Evolutionary conservation across 1,284 basidiomycete genomes (phyloP).

Genomic region (Rugosomyces carneus): DNA sequence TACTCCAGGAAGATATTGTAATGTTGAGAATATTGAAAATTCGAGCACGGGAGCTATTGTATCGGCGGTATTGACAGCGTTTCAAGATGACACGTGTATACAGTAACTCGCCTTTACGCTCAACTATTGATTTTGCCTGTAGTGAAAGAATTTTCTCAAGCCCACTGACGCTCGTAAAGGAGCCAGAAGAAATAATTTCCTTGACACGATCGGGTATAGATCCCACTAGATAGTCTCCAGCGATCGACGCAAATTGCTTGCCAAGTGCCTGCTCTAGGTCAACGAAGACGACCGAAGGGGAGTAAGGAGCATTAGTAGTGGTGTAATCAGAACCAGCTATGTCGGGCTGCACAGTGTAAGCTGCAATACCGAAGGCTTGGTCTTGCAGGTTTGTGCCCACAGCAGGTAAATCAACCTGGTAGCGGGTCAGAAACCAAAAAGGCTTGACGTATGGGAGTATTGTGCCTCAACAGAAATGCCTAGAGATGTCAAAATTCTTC

Average conservation of each 20-base stretch:
- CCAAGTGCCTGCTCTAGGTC: slow-evolving; percentile 13
- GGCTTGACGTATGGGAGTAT: not conserved
- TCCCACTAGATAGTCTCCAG: not conserved
- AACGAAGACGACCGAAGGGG: slow-evolving; percentile 7
- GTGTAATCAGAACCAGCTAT: slow-evolving; percentile 4
- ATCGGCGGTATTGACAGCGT: not conserved
- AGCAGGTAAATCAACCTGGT: slow-evolving; percentile 13
- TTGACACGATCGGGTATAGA: slow-evolving; percentile 7
- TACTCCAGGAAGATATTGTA: slow-evolving; percentile 1
- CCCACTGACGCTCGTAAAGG: slow-evolving; percentile 10
- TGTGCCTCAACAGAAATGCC: slow-evolving; percentile 10
- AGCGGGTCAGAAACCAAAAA: not conserved
- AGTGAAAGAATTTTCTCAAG: slow-evolving; percentile 8
- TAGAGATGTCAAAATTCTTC: slow-evolving; percentile 8
- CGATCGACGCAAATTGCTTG: not conserved
- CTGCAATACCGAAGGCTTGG: slow-evolving; percentile 8
- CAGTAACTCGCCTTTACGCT: slow-evolving; percentile 6
- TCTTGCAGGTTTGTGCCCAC: slow-evolving; percentile 17
- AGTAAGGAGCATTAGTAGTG: slow-evolving; percentile 5
- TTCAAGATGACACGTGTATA: not conserved
- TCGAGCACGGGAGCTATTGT: slow-evolving; percentile 12
- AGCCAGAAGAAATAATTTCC: slow-evolving; percentile 12
- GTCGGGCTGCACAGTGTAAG: not conserved
- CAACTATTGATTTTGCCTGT: slow-evolving; percentile 11
- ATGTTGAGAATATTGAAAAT: slow-evolving; percentile 1